phyloP scores from a whole-genome alignment of 2,329 filamentous ascomycete genomes.

The Penicillium sclerotiorum region DNA sequence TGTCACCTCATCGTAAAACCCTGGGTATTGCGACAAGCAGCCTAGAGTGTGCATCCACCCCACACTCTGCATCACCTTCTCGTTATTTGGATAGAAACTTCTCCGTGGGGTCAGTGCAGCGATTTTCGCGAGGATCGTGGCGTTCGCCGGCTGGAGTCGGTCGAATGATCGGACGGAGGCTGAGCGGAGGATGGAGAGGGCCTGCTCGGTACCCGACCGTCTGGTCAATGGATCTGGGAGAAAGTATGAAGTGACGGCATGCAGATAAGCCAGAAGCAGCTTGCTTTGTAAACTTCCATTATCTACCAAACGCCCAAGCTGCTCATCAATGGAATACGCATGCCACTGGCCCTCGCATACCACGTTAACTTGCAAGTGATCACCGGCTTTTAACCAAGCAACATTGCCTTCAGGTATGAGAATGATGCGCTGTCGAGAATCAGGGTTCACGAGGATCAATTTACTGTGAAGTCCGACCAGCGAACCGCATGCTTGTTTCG shows the following conservation, averaged over 20 bases:
- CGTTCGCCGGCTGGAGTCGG: constrained; percentile 39
- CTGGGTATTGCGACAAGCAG: constrained; percentile 50
- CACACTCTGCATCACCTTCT: constrained; percentile 52
- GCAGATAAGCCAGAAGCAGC: constrained; percentile 52
- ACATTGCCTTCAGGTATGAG: constrained; percentile 44
- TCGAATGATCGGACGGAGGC: constrained; percentile 55
- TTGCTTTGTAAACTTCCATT: constrained; percentile 41
- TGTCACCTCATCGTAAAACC: constrained; percentile 35
- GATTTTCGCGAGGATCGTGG: neutral
- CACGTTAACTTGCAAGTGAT: constrained; percentile 45
- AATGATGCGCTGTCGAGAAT: constrained; percentile 33
- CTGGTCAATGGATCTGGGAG: constrained; percentile 39
- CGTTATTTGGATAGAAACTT: constrained; percentile 44
- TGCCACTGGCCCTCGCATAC: constrained; percentile 36
- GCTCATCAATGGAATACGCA: constrained; percentile 53
- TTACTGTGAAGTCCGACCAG: constrained; percentile 55
- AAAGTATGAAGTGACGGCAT: constrained; percentile 40
- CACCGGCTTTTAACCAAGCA: constrained; percentile 9
- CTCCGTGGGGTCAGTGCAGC: constrained; percentile 47
- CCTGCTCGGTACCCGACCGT: constrained; percentile 34
- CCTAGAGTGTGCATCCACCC: constrained; percentile 46
- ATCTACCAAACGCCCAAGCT: constrained; percentile 55
- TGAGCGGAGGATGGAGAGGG: constrained; percentile 37
- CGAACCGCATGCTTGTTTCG: constrained; percentile 50
- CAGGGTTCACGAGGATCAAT: constrained; percentile 49